Conservation (phyloP, 208 protist genomes). For the Leishmania major region DNA sequence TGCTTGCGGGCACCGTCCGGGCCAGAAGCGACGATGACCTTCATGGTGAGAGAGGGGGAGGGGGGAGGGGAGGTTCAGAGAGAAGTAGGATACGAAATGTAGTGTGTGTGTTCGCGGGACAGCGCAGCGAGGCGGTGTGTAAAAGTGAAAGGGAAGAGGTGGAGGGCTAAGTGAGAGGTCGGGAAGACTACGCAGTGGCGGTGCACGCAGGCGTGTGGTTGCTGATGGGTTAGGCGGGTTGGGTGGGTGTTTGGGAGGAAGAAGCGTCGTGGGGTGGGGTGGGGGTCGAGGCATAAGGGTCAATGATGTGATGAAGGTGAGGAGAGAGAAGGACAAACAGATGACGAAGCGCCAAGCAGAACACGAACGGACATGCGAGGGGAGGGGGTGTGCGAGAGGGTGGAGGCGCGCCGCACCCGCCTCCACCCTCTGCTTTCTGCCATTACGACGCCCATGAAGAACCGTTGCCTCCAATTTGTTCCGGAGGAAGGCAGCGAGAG, state of each 20-base stretch:
- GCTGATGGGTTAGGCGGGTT: not conserved
- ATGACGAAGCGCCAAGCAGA: not conserved
- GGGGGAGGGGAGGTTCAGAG: not conserved
- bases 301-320: too few species aligned
- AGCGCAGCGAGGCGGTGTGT: not conserved
- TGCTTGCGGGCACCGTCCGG: slow-evolving; percentile 41
- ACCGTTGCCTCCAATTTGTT: not conserved
- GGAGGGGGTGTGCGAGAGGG: not conserved
- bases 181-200: not conserved
- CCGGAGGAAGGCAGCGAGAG: not conserved
- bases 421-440: not conserved
- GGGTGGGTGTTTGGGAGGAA: not conserved
- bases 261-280: not conserved
- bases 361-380: not conserved
- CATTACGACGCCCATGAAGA: too few species aligned
- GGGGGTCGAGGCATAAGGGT: not conserved
- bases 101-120: not conserved
- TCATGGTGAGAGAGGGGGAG: slow-evolving; percentile 42
- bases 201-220: not conserved
- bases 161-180: not conserved
- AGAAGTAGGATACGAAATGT: not conserved
- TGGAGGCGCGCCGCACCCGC: not conserved
- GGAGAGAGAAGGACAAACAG: slow-evolving; percentile 9
- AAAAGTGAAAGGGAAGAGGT: not conserved
- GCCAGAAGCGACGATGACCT: slow-evolving; percentile 70